These are phyloP conservation scores for Senecio squalidus DNA, from an alignment of 140 eudicot species.

Conservation along the genomic window DNA sequence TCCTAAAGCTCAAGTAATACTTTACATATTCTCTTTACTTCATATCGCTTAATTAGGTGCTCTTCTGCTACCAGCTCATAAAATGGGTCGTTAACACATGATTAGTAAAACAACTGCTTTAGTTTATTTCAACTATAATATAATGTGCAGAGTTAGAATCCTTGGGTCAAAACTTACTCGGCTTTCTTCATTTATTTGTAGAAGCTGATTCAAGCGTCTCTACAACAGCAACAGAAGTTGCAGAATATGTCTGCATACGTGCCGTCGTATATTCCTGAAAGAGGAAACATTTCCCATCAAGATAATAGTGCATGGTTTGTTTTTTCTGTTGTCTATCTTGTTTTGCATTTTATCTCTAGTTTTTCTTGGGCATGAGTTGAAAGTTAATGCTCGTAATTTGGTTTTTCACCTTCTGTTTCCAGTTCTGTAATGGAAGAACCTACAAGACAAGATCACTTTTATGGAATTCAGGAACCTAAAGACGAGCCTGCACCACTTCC, in stretches of 20 bases:
- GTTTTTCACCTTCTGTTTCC: constrained; percentile 10
- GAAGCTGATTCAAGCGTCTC: constrained; percentile 80
- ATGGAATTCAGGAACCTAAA: constrained; percentile 43
- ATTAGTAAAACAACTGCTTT: not conserved
- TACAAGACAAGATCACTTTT: constrained; percentile 34
- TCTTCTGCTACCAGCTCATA: not conserved
- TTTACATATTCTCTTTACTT: not conserved
- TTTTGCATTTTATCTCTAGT: not conserved
- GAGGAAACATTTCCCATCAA: constrained; percentile 26
- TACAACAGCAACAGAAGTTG: constrained; percentile 69
- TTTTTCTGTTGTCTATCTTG: not conserved
- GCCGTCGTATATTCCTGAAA: constrained; percentile 54
- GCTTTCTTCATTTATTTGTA: constrained; percentile 31
- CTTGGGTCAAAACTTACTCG: constrained; percentile 6
- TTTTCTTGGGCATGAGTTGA: not conserved
- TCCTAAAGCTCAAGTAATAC: constrained; percentile 77
- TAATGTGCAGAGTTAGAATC: not conserved
- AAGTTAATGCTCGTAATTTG: not conserved
- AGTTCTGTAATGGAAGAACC: constrained; percentile 43
- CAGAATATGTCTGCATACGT: constrained; percentile 63
- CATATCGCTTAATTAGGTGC: too few species aligned
- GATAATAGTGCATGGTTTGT: constrained; percentile 42
- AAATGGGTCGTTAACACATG: not conserved
- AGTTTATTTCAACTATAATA: not conserved
- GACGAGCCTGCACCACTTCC: constrained; percentile 59